Evolutionary conservation across 352 stramenopile species (phyloP), one percentile per base, ranked within the genome.

Genomic region (Pythium phragmitis): DNA sequence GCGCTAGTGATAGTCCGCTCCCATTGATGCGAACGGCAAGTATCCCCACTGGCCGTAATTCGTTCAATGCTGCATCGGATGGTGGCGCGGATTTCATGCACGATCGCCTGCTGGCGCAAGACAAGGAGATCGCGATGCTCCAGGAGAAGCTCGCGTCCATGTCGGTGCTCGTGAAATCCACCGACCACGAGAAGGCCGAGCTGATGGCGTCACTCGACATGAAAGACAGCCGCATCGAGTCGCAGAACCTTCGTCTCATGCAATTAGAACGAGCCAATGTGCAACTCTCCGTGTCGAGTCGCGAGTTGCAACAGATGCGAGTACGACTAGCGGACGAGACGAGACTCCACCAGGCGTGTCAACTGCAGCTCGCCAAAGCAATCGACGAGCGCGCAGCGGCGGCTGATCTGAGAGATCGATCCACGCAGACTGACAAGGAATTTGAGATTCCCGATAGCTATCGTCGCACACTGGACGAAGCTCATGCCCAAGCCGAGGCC

Each of bases 181-280:
- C 73, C 1, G 80, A 88, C 3, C 79, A 91, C 39, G 83, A 94
- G 46, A 89, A 86, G n/a, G 65, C 69, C 12, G 74, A 83, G 41
- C 49, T 91, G 2, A 49, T 60, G 2, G 69, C 73, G n/a, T 75
- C 80, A 0, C 49, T 94, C 1, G 83, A 91, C 55, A 74, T 91
- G 3, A 94, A 92, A 60, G 80, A 94, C 43, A 85, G 78, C 37
- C 83, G 85, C 7, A 90, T 92, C 9, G 83, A 91, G 42, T 67
- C 76, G 2, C 81, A 90, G 26, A 78, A 91, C 49, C 58, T 80
- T 63, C 85, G 87, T 49, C 60, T 92, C 26, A 67, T 66, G 2
- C 80, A 91, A 54, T 58, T 94, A 17, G 82, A 92, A 58, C 85
- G 84, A 57, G 58, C 84, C 11, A 73, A 73, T 9, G 67, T 74